Conservation (phyloP, 2,329 filamentous ascomycete genomes). For the Aschersonia sp. region DNA sequence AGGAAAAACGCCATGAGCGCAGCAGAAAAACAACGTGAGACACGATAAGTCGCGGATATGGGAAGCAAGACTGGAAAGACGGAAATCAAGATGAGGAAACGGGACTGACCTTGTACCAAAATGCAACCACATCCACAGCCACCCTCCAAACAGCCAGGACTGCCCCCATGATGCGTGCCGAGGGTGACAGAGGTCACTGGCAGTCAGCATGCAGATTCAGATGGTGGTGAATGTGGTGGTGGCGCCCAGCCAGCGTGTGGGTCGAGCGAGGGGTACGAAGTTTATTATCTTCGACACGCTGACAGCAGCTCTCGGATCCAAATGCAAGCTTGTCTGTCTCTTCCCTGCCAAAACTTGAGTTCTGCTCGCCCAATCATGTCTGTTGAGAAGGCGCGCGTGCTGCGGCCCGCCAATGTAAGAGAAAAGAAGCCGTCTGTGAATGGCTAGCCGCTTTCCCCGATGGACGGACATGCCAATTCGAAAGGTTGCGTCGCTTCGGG, state of each 20-base stretch:
- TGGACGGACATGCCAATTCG: no score
- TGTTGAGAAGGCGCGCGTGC: no score
- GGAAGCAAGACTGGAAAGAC: not conserved
- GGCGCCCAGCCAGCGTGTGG: not conserved
- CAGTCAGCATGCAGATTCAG: constrained; percentile 2
- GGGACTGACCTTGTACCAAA: constrained; percentile 44
- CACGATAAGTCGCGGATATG: not conserved
- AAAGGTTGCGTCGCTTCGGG: no score
- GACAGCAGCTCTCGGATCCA: no score
- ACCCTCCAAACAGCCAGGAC: constrained; percentile 38
- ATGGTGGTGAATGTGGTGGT: not conserved
- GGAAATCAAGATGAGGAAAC: not conserved
- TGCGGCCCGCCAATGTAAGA: no score
- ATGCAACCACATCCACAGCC: constrained; percentile 44
- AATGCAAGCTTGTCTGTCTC: no score
- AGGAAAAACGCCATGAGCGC: constrained; percentile 6
- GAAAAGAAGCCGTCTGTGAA: no score
- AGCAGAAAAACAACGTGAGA: not conserved
- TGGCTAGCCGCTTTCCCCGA: no score
- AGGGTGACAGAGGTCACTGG: constrained; percentile 15
- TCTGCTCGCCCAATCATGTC: no score
- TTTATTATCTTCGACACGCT: no score
- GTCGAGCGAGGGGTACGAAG: no score
- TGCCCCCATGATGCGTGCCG: constrained; percentile 24
- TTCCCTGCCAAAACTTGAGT: no score